Evolutionary conservation across 441 rosid species (phyloP), one percentile per base, ranked within the genome.

Genomic region (Aquilaria agallochum): DNA sequence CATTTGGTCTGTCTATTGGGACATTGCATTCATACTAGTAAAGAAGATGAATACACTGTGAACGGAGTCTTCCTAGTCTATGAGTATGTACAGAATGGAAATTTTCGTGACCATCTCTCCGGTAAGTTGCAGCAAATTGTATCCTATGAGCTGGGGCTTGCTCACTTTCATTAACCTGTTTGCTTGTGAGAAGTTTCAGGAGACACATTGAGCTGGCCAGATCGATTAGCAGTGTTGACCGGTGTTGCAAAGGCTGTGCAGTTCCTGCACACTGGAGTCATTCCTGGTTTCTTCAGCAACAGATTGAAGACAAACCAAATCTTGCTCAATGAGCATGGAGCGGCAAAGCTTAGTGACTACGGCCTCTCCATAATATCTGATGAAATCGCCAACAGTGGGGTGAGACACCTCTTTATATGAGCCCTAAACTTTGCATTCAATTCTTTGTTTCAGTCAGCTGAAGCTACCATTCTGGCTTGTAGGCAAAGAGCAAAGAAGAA

Each of bases 221-320:
- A 84, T 82, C 88, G 97, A 68, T 64, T 86, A 63, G 77, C 76
- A 55, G 79, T 78, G 47, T 71, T 88, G 15, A 79, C 63, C 49
- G 81, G 92, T 53, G 78, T 84, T 36, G 95, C 93, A 52, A 86
- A 78, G 73, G 93, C 93, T 20, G 87, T 88, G 55, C 95, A 84
- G 62, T 91, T 84, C 80, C 83, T 91, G 69, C 97, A 91, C 56
- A 86, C 96, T 30, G 96, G 96, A 64, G 87, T 88, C 33, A 86
- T 90, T 60, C 95, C 97, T 5, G 95, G 97, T 51, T 90, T 88
- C 77, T 88, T 81, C 66, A 84, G 81, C 72, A 90, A 90, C 67
- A 65, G 83, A 20, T 74, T 90, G 72, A 88, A 84, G 77, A 74
- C 81, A 14, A 80, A 86, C 53, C 83, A 83, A 65, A 72, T 90